Percentiles rank a stretch among this genome's conserved stretches.
phyloP scores from a whole-genome alignment of 1,284 basidiomycete genomes.

The Trametes sp. region DNA sequence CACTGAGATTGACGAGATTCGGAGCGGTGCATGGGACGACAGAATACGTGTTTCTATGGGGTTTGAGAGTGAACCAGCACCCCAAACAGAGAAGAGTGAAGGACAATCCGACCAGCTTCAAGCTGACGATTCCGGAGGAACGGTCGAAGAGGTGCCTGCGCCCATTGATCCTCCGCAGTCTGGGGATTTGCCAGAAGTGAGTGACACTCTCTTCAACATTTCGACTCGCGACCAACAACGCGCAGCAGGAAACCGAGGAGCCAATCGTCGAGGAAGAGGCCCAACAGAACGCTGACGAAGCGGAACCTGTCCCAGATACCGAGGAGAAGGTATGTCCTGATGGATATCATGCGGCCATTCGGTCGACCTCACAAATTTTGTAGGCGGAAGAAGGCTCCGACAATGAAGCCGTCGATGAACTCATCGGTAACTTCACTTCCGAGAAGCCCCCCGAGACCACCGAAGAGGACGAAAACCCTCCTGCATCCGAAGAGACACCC shows the following conservation, averaged over 20 bases:
- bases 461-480: slow-evolving; percentile 31
- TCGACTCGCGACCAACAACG: neutral
- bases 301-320: neutral
- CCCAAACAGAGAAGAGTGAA: slow-evolving; percentile 1
- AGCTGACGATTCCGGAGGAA: neutral
- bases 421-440: slow-evolving; percentile 25
- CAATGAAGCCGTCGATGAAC: slow-evolving; percentile 30
- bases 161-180: too few species aligned
- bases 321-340: slow-evolving; percentile 22
- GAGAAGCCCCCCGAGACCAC: slow-evolving; percentile 15
- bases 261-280: neutral
- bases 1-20: slow-evolving; percentile 78
- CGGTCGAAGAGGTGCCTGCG: neutral
- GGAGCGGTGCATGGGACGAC: slow-evolving; percentile 72
- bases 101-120: neutral
- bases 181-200: neutral
- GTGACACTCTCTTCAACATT: neutral
- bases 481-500: slow-evolving; percentile 7
- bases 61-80: slow-evolving; percentile 27
- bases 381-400: slow-evolving; percentile 28
- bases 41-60: slow-evolving; percentile 55
- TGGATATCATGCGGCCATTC: neutral
- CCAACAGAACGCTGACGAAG: neutral
- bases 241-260: slow-evolving; percentile 4
- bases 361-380: neutral